A percentile compares a stretch with the other conserved stretches of the same genome.
These are phyloP conservation scores for Xerocomellus dryophilus DNA, from an alignment of 768 basidiomycete species.

Conservation along the genomic window DNA sequence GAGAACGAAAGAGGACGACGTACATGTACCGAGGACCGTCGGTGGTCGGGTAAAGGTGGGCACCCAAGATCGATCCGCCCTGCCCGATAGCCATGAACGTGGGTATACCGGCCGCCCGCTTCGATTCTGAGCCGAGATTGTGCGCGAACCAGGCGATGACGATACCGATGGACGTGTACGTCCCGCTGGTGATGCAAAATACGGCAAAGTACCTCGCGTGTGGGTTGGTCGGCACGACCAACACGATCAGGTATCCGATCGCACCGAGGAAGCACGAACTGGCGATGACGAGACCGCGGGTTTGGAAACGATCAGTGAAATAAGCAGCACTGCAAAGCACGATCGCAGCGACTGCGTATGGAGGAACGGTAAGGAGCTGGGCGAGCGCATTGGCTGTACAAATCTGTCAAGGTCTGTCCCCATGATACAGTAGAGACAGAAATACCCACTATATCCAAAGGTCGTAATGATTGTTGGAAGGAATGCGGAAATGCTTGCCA, in stretches of 20 bases:
- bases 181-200: conserved; percentile 74
- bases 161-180: conserved; percentile 72
- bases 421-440: not conserved
- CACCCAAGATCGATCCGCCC: conserved; percentile 72
- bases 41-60: conserved; percentile 63
- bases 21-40: conserved; percentile 68
- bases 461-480: conserved; percentile 78
- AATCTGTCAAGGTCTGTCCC: not conserved
- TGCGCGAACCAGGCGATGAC: conserved; percentile 79
- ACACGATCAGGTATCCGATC: conserved; percentile 58
- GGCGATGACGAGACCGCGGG: conserved; percentile 44
- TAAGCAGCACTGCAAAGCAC: conserved; percentile 60
- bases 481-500: conserved; percentile 81
- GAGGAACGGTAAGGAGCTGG: conserved; percentile 77
- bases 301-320: conserved; percentile 64
- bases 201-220: conserved; percentile 75
- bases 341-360: conserved; percentile 68
- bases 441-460: conserved; percentile 62
- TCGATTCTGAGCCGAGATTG: conserved; percentile 75
- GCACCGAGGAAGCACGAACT: conserved; percentile 30
- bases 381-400: conserved; percentile 56
- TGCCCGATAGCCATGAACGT: conserved; percentile 82
- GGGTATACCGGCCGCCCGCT: conserved; percentile 72
- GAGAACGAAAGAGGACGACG: conserved; percentile 17
- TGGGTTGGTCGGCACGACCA: conserved; percentile 50